Evolutionary conservation across 1,284 basidiomycete genomes (phyloP), one percentile per base, ranked within the genome.

Genomic region (Ustilago vetiveriae): DNA sequence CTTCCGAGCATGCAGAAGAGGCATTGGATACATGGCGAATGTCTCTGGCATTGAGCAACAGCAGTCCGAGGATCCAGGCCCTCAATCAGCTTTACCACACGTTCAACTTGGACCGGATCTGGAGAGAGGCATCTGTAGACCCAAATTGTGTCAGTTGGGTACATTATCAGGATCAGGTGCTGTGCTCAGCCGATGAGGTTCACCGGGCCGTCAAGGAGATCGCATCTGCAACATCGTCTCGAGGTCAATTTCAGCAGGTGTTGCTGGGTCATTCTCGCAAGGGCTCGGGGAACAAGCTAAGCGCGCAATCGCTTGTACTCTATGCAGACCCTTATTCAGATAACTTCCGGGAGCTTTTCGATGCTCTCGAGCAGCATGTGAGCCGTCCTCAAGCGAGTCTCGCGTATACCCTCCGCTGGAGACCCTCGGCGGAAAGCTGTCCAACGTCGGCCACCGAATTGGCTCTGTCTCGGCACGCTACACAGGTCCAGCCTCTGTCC

Each of bases 401-500:
- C 19, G 48, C 56, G 0, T 82, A 82, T 51, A 63, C 75, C 11
- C 55, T 82, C 24, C 72, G 83, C 2, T 84, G 83, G 82, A 70
- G 75, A 19, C 73, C 81, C 10, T 45, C 74, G 8, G 10, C 14
- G 3, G 37, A 33, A 11, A 16, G 4, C 7, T 19, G 30, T 19
- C 24, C n/a, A 1, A 9, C 7, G 10, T n/a, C 6, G 7, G n/a
- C 33, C 33, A 9, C 7, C 2, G 16, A 35, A 5, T 13, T 16
- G n/a, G n/a, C n/a, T n/a, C n/a, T n/a, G n/a, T n/a, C n/a, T n/a
- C n/a, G n/a, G n/a, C n/a, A n/a, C n/a, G n/a, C n/a, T n/a, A n/a
- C 44, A 7, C 24, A 35, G 10, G 37, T 54, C 3, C 50, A 47
- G 10, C 40, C 46, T 63, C 84, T 98, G 5, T 88, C 90, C 7